Evolutionary conservation across 2,329 filamentous ascomycete species (phyloP), one percentile per base, ranked within the genome.

Genomic region (Mariannaea elegans): DNA sequence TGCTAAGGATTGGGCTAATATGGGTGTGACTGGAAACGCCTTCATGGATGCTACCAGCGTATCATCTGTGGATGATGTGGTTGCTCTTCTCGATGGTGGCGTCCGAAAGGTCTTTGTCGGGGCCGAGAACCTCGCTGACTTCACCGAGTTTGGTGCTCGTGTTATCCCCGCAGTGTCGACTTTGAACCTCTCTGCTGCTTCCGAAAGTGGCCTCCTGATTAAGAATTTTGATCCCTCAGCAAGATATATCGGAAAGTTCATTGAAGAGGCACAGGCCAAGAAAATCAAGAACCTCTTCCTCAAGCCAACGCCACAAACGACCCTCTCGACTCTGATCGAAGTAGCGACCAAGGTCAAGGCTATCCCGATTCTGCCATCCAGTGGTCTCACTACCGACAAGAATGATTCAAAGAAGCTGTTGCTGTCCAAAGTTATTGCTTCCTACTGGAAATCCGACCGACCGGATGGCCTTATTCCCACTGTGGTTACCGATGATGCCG

Each of bases 401-500:
- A 82, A 86, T 41, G 83, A 90, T 48, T 74, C 83, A 10, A 80
- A 82, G 41, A 84, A 80, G 71, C 69, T 78, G 31, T 74, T 84
- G 49, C 79, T 97, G 23, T 88, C 88, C 34, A 87, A 87, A 69
- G 78, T 97, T 27, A 82, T 98, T 62, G 85, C 92, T 49, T 84
- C 87, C 2, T 88, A 89, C 64, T 93, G 93, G 77, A 89, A 85
- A 63, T 92, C 91, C 36, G 95, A 99, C 76, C 86, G 93, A 64
- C 77, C 87, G 4, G 96, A 97, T 73, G 90, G 91, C 8, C 84
- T 99, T 8, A 87, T 97, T 67, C 90, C 95, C 2, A 99, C 95
- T 0, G 86, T 97, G 4, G 95, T 99, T 7, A 93, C 91, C 1
- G 93, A 99, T 73, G 92, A 97, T 81, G 83, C 90, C 47, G 94